These are phyloP conservation scores for Sedum album DNA, from an alignment of 164 flowering plant species.

Conservation along the genomic window DNA sequence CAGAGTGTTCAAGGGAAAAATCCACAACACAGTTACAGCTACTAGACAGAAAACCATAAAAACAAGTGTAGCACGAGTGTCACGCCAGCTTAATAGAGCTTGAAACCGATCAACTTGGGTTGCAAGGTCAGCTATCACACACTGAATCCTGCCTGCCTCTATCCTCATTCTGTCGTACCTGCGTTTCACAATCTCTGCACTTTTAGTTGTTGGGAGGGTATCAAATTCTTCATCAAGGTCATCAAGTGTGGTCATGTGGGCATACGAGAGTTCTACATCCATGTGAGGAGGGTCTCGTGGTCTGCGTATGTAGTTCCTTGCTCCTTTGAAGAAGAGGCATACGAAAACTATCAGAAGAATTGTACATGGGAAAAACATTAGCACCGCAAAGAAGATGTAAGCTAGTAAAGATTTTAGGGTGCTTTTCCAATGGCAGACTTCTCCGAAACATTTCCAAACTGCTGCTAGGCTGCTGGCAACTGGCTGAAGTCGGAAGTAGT, in stretches of 20 bases:
- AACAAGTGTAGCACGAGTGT: slow-evolving; percentile 46
- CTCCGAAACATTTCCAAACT: slow-evolving; percentile 43
- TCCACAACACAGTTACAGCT: slow-evolving; percentile 42
- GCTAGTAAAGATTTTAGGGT: slow-evolving; percentile 40
- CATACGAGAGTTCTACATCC: slow-evolving; percentile 44
- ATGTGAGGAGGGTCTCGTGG: slow-evolving; percentile 55
- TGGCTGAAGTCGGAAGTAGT: slow-evolving; percentile 39
- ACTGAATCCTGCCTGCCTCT: slow-evolving; percentile 46
- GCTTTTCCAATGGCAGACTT: slow-evolving; percentile 52
- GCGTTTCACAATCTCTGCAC: slow-evolving; percentile 32
- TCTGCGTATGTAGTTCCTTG: slow-evolving; percentile 42
- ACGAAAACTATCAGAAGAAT: slow-evolving; percentile 48
- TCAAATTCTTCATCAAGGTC: slow-evolving; percentile 67
- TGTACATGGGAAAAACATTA: slow-evolving; percentile 43
- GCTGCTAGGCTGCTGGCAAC: slow-evolving; percentile 36
- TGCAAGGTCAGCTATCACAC: slow-evolving; percentile 54
- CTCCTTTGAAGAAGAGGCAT: slow-evolving; percentile 48
- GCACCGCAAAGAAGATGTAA: slow-evolving; percentile 40
- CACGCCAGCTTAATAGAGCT: slow-evolving; percentile 55
- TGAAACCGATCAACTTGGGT: slow-evolving; percentile 49
- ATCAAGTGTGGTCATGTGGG: slow-evolving; percentile 36
- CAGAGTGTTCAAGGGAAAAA: slow-evolving; percentile 40
- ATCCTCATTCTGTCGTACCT: slow-evolving; percentile 55
- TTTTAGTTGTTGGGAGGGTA: slow-evolving; percentile 34
- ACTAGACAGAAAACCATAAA: slow-evolving; percentile 39